Evolutionary conservation across 257 asterid genomes (phyloP).

Genomic region (Lycium barbarum): DNA sequence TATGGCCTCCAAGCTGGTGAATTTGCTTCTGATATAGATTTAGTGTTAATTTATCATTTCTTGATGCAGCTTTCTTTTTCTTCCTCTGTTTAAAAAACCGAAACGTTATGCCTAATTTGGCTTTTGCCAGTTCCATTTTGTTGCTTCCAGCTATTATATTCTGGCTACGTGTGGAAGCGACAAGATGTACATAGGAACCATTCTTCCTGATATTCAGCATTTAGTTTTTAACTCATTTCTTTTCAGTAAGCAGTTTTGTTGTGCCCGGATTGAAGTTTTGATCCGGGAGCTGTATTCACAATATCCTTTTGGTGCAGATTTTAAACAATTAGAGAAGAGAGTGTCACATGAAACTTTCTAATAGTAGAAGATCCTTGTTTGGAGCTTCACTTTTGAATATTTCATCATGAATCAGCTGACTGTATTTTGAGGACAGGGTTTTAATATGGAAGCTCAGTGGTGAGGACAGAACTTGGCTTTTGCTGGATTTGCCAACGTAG

Average conservation of each 20-base stretch:
- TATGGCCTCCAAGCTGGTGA: conserved; percentile 35
- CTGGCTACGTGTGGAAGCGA: conserved; percentile 9
- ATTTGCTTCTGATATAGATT: conserved; percentile 24
- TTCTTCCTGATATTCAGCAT: conserved; percentile 25
- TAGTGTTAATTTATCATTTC: neutral
- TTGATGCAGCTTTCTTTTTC: conserved; percentile 28
- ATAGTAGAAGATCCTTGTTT: conserved; percentile 47
- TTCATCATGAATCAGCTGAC: conserved; percentile 40
- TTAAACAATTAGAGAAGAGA: conserved; percentile 47
- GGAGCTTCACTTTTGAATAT: conserved; percentile 50
- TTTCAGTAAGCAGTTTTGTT: conserved; percentile 27
- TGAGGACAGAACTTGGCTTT: conserved; percentile 47
- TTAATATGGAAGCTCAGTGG: conserved; percentile 44
- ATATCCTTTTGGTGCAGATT: conserved; percentile 76
- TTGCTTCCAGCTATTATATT: conserved; percentile 30
- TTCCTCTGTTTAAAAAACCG: neutral
- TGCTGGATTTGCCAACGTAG: conserved; percentile 22
- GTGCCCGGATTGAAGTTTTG: conserved; percentile 50
- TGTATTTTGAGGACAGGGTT: conserved; percentile 42
- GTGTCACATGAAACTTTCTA: conserved; percentile 51
- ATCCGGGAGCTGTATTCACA: conserved; percentile 56
- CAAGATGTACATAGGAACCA: conserved; percentile 27
- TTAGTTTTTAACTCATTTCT: neutral
- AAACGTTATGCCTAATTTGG: conserved; percentile 3
- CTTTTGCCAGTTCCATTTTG: conserved; percentile 35